Percentiles rank a stretch among this genome's conserved stretches.
phyloP scores from a whole-genome alignment of 805 yeast species.

The Ogataea trehaloabstinens region DNA sequence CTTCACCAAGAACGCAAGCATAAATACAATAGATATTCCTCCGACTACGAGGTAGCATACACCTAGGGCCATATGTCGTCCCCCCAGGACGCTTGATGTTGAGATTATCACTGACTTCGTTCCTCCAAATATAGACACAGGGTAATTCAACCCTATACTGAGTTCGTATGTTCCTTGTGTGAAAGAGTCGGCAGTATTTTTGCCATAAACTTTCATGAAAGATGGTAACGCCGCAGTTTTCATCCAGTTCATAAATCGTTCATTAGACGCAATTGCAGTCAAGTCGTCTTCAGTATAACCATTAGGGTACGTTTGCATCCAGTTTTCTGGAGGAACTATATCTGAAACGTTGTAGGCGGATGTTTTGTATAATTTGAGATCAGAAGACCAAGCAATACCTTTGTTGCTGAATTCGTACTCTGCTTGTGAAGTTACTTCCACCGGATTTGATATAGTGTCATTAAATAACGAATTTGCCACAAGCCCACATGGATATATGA shows the following conservation, averaged over 20 bases:
- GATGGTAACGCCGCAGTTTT: constrained; percentile 92
- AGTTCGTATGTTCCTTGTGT: constrained; percentile 68
- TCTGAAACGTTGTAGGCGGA: constrained; percentile 66
- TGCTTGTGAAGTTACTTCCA: constrained; percentile 30
- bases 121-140: constrained; percentile 84
- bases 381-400: constrained; percentile 85
- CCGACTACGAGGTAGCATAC: constrained; percentile 85
- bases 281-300: constrained; percentile 84
- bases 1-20: constrained; percentile 72
- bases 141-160: constrained; percentile 72
- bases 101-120: constrained; percentile 78
- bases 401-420: constrained; percentile 43
- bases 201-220: constrained; percentile 78
- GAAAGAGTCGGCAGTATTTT: constrained; percentile 60
- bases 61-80: constrained; percentile 81
- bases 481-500: constrained; percentile 87
- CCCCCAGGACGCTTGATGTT: constrained; percentile 82
- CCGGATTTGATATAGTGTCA: constrained; percentile 69
- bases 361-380: constrained; percentile 66
- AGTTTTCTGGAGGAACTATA: constrained; percentile 92
- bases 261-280: constrained; percentile 75
- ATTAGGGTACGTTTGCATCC: constrained; percentile 75
- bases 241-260: constrained; percentile 96
- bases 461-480: constrained; percentile 92
- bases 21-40: constrained; percentile 67